Percentiles rank a stretch among this genome's conserved stretches.
Conservation (phyloP, 805 yeast genomes). For the Komagataella ulmi region DNA sequence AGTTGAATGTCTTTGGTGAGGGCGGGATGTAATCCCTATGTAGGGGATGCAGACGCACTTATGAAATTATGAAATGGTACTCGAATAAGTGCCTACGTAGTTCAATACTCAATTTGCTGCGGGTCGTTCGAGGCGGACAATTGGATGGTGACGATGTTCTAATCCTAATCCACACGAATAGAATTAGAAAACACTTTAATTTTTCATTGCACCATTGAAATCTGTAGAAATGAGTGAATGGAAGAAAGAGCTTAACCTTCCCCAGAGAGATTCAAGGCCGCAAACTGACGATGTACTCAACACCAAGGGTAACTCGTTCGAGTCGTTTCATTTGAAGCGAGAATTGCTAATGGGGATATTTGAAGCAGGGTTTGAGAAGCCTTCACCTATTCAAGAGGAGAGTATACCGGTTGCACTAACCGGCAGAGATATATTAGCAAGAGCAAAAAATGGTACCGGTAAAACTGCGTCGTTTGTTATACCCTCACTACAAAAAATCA, state of each 20-base stretch:
- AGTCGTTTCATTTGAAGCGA: constrained; percentile 83
- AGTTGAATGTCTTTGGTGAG: no score
- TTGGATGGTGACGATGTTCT: not conserved
- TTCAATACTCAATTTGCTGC: not conserved
- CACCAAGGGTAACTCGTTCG: constrained; percentile 84
- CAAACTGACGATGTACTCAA: constrained; percentile 93
- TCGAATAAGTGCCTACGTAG: not conserved
- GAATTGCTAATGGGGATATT: constrained; percentile 95
- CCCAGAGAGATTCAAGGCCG: constrained; percentile 81
- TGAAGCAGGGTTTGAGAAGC: constrained; percentile 97
- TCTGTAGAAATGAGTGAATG: constrained; percentile 27
- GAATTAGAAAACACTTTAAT: not conserved
- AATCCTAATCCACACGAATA: not conserved
- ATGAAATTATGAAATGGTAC: no score
- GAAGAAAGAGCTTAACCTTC: constrained; percentile 65
- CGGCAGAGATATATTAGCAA: constrained; percentile 90
- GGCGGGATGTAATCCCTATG: no score
- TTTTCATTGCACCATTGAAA: not conserved
- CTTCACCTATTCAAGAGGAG: constrained; percentile 96
- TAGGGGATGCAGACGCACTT: no score
- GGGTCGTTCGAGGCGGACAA: not conserved
- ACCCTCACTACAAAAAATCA: constrained; percentile 80
- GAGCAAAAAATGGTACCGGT: constrained; percentile 98
- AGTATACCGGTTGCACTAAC: constrained; percentile 90
- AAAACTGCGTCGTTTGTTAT: constrained; percentile 96